Evolutionary conservation across 1,284 basidiomycete genomes (phyloP).

Genomic region (Trametes pubescens): DNA sequence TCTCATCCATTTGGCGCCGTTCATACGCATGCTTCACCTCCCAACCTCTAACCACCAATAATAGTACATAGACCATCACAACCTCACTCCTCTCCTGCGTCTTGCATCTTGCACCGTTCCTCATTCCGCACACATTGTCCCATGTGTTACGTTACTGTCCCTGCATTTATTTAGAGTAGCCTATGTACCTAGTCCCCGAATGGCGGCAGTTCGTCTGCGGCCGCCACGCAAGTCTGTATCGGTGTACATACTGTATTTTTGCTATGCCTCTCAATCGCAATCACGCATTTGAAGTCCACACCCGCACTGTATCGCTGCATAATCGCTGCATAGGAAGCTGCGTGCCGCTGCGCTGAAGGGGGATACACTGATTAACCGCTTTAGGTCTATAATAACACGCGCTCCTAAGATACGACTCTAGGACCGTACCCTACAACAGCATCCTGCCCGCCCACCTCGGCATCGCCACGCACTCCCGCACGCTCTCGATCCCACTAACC

Average conservation of each 20-base stretch:
- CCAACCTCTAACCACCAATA: neutral
- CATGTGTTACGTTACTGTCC: neutral
- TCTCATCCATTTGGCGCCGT: no score
- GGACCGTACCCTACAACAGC: slow-evolving; percentile 55
- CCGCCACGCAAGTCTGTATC: neutral
- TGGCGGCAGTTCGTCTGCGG: neutral
- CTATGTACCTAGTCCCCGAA: slow-evolving; percentile 10
- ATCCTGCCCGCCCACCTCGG: slow-evolving; percentile 88
- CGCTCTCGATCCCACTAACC: slow-evolving; percentile 85
- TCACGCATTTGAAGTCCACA: no score
- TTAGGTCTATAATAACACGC: no score
- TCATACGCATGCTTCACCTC: neutral
- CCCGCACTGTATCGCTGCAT: no score
- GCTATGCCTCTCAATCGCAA: neutral
- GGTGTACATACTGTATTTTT: slow-evolving; percentile 10
- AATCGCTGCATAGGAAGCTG: no score
- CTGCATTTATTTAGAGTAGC: slow-evolving; percentile 15
- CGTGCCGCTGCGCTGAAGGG: no score
- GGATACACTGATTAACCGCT: no score
- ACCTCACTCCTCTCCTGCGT: neutral
- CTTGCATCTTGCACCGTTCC: neutral
- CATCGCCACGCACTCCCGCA: slow-evolving; percentile 90
- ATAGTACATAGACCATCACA: neutral
- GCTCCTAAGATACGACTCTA: neutral
- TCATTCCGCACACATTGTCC: neutral